Evolutionary conservation across 1,284 basidiomycete species (phyloP).

Genomic region (Filobasidium uniguttulatum): DNA sequence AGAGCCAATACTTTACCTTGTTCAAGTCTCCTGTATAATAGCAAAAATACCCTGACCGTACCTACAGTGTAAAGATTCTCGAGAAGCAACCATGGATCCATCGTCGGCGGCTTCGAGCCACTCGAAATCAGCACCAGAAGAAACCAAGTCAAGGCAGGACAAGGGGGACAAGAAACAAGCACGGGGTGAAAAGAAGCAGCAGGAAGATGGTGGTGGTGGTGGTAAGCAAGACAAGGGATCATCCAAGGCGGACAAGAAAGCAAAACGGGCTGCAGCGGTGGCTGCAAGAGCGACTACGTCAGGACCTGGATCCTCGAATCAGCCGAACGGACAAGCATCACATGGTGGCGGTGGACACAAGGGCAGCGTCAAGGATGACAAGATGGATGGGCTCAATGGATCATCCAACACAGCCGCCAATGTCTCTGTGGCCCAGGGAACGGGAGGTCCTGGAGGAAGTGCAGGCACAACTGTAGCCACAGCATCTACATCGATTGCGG

Average conservation of each 20-base stretch:
- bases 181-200: too few species aligned
- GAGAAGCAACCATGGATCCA: too few species aligned
- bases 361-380: neutral
- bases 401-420: neutral
- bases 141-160: too few species aligned
- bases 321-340: neutral
- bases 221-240: too few species aligned
- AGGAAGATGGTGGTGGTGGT: too few species aligned
- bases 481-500: constrained; percentile 15
- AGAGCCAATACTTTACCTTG: too few species aligned
- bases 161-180: too few species aligned
- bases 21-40: too few species aligned
- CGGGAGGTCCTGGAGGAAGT: neutral
- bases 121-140: too few species aligned
- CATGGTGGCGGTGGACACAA: neutral
- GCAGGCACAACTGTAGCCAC: constrained; percentile 4
- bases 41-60: too few species aligned
- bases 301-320: neutral
- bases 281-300: constrained; percentile 21
- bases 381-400: neutral
- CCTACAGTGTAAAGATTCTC: too few species aligned
- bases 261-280: constrained; percentile 34
- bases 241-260: constrained; percentile 34
- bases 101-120: too few species aligned
- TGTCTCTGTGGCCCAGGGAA: neutral